phyloP scores from a whole-genome alignment of 768 basidiomycete genomes.

The Tricholomella constricta region DNA sequence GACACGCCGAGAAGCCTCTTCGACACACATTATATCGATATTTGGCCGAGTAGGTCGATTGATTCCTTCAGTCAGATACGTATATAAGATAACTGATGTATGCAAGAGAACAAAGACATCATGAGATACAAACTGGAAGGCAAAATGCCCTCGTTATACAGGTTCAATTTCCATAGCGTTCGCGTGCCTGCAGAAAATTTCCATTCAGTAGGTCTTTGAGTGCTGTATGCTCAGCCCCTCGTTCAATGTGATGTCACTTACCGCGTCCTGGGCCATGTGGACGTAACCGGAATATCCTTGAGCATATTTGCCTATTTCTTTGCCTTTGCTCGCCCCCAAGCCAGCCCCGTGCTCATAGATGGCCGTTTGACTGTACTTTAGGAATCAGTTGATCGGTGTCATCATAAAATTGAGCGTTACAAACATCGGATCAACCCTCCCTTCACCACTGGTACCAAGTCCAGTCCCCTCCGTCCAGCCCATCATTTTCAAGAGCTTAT shows the following conservation, averaged over 20 bases:
- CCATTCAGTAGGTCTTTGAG: constrained; percentile 14
- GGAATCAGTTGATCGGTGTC: neutral
- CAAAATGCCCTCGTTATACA: neutral
- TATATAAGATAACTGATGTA: constrained; percentile 1
- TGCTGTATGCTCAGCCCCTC: constrained; percentile 4
- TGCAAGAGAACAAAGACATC: constrained; percentile 4
- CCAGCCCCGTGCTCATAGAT: constrained; percentile 89
- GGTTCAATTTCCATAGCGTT: constrained; percentile 39
- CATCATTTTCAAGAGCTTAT: constrained; percentile 95
- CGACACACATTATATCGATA: neutral
- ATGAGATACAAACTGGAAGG: constrained; percentile 4
- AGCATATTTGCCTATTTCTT: constrained; percentile 72
- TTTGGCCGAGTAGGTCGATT: neutral
- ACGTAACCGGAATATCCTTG: constrained; percentile 73
- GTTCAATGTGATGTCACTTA: constrained; percentile 33
- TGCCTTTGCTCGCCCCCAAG: constrained; percentile 90
- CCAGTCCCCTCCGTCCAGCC: constrained; percentile 94
- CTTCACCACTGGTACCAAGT: constrained; percentile 79
- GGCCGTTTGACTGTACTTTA: constrained; percentile 62
- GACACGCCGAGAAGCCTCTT: too few species aligned
- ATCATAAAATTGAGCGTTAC: constrained; percentile 26
- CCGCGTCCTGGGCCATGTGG: constrained; percentile 71
- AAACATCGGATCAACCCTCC: constrained; percentile 86
- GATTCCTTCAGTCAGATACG: neutral
- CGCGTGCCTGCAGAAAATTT: constrained; percentile 35